Percentiles rank a stretch among this genome's conserved stretches.
These are phyloP conservation scores for Carex sylvatica DNA, from an alignment of 202 grass and related monocot species.

Conservation along the genomic window DNA sequence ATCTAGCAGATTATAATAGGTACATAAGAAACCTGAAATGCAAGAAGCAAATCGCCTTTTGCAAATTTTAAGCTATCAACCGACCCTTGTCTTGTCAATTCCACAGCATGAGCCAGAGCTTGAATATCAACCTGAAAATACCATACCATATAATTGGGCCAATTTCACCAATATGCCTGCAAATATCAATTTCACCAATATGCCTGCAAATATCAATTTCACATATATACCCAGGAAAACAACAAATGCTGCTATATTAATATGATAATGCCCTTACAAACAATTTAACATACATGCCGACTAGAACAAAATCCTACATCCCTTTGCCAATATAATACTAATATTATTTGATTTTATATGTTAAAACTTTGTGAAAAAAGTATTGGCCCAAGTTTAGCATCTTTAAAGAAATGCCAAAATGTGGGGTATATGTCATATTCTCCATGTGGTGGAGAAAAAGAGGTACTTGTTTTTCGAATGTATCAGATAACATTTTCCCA, in stretches of 20 bases:
- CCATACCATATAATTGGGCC: not conserved
- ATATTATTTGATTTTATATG: not conserved
- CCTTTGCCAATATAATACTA: not conserved
- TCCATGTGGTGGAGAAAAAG: not conserved
- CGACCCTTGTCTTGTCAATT: slow-evolving; percentile 95
- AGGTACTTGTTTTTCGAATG: not conserved
- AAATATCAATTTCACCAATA: slow-evolving; percentile 31
- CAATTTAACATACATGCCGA: not conserved
- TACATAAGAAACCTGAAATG: slow-evolving; percentile 74
- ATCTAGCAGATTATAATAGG: slow-evolving; percentile 10
- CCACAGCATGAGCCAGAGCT: slow-evolving; percentile 92
- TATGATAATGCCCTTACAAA: not conserved
- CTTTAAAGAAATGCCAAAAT: not conserved
- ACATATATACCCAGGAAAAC: slow-evolving; percentile 25
- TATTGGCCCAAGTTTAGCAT: not conserved
- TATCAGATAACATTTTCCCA: not conserved
- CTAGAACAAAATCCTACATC: not conserved
- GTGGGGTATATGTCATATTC: not conserved
- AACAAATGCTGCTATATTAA: not conserved
- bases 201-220: slow-evolving; percentile 20
- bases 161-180: not conserved
- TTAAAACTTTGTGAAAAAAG: not conserved
- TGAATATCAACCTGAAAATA: slow-evolving; percentile 90
- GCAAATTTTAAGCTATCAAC: slow-evolving; percentile 96
- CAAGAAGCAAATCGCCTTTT: slow-evolving; percentile 90